Percentiles rank a stretch among this genome's conserved stretches.
phyloP scores from a whole-genome alignment of 345 rosid genomes.

The Acer campestre region DNA sequence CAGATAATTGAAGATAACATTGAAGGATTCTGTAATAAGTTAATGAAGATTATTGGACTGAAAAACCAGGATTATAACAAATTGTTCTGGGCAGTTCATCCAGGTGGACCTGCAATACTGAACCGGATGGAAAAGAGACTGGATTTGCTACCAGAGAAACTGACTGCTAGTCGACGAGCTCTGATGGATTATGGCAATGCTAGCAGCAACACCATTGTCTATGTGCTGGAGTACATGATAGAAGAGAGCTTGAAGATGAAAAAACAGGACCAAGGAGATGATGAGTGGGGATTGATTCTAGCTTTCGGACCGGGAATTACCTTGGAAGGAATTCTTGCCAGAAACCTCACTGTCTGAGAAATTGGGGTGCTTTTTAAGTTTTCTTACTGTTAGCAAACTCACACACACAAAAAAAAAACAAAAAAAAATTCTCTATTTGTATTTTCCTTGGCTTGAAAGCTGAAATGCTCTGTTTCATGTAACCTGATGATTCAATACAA shows the following conservation, averaged over 20 bases:
- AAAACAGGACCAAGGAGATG: constrained; percentile 19
- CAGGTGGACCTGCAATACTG: constrained; percentile 96
- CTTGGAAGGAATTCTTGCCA: constrained; percentile 93
- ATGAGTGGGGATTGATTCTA: constrained; percentile 79
- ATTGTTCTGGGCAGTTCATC: constrained; percentile 97
- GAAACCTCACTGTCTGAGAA: constrained; percentile 59
- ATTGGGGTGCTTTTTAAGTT: not conserved
- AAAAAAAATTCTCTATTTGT: not conserved
- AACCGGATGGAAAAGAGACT: constrained; percentile 84
- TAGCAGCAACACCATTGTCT: constrained; percentile 89
- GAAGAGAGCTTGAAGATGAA: constrained; percentile 65
- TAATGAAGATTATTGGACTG: constrained; percentile 51
- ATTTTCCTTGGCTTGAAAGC: not conserved
- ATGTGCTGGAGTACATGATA: constrained; percentile 87
- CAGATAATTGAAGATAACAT: constrained; percentile 89
- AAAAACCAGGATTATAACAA: constrained; percentile 59
- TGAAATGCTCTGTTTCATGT: not conserved
- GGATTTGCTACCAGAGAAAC: constrained; percentile 68
- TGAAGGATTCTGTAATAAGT: constrained; percentile 71
- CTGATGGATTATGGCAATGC: constrained; percentile 94
- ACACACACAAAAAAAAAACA: too few species aligned
- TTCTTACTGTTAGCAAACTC: not conserved
- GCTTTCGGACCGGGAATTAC: constrained; percentile 99
- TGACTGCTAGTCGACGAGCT: constrained; percentile 82
- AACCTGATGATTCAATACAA: not conserved